Evolutionary conservation across 2,329 filamentous ascomycete genomes (phyloP), one percentile per base, ranked within the genome.

Genomic region (Didymella glomerata): DNA sequence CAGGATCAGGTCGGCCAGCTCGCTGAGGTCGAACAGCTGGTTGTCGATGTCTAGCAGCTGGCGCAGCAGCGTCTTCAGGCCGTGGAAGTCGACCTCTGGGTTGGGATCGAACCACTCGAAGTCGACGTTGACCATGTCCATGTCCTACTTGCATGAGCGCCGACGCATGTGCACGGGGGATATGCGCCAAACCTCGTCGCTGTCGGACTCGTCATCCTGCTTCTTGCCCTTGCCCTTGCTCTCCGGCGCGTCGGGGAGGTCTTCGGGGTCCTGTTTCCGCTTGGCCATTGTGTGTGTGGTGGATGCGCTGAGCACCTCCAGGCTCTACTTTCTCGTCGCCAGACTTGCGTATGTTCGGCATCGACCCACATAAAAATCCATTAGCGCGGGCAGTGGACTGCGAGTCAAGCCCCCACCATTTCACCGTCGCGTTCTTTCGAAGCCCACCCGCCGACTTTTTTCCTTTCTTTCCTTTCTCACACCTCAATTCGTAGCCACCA

Each of bases 101-200:
- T 95, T 90, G 63, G 94, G 96, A 79, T 97, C 96, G 82, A 98
- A 99, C 91, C 93, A 98, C 81, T 99, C 95, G 72, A 99, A 99
- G 66, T 98, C 94, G 57, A 98, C 93, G 74, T 98, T 90, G 66
- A 99, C 88, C 77, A 94, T 90, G 75, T 97, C 91, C 72, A 93
- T 90, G 72, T 97, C 92, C 91, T 96, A 48, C 22, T 38, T 48
- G 50, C 49, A 53, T 68, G 57, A 66, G 64, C 48, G 50, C 38
- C 16, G 36, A 50, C 46, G 51, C 44, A 54, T 58, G 48, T 49
- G 49, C 41, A 54, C 50, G 53, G 40, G 22, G n/a, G 56, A 50
- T 42, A 32, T 49, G 56, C 49, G 59, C 60, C 64, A 60, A 70
- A 74, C 74, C 70, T 76, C 73, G 64, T 77, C 75, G 68, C 74